A percentile compares a stretch with the other conserved stretches of the same genome.
Evolutionary conservation across 2,329 filamentous ascomycete genomes (phyloP).

Genomic region (Xylaria sp.): DNA sequence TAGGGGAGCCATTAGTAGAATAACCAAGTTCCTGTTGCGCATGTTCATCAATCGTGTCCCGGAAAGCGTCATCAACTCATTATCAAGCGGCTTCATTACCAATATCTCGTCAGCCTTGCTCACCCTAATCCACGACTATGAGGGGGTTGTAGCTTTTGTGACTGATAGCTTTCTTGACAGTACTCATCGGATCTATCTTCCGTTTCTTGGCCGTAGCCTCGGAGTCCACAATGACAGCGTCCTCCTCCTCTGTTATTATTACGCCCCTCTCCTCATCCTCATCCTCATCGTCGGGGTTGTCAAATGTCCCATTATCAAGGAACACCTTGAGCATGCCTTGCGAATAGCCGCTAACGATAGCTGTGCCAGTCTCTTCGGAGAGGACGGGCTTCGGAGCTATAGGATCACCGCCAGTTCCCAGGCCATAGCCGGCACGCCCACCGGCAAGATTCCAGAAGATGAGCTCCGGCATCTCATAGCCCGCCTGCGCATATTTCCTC

Average conservation of each 20-base stretch:
- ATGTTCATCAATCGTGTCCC: background rate
- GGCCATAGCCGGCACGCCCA: conserved; percentile 37
- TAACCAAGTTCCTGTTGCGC: background rate
- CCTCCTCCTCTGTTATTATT: conserved; percentile 45
- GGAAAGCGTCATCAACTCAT: background rate
- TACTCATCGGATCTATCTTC: conserved; percentile 50
- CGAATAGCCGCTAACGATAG: conserved; percentile 61
- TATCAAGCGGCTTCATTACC: background rate
- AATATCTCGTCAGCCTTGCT: background rate
- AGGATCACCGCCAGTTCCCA: conserved; percentile 30
- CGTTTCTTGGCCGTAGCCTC: conserved; percentile 43
- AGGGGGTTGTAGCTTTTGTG: conserved; percentile 63
- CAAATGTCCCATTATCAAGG: conserved; percentile 55
- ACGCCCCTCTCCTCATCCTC: conserved; percentile 43
- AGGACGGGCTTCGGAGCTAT: conserved; percentile 55
- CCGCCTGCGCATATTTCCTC: conserved; percentile 50
- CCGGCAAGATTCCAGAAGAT: conserved; percentile 65
- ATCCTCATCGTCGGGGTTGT: conserved; percentile 42
- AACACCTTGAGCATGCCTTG: conserved; percentile 65
- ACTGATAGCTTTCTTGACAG: conserved; percentile 56
- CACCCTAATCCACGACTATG: conserved; percentile 55
- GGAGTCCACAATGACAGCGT: conserved; percentile 46
- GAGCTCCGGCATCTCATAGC: conserved; percentile 64
- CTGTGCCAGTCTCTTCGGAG: conserved; percentile 51
- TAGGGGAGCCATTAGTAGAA: background rate